Evolutionary conservation across 2,329 filamentous ascomycete genomes (phyloP), one percentile per base, ranked within the genome.

Genomic region (Elsinoe perseae): DNA sequence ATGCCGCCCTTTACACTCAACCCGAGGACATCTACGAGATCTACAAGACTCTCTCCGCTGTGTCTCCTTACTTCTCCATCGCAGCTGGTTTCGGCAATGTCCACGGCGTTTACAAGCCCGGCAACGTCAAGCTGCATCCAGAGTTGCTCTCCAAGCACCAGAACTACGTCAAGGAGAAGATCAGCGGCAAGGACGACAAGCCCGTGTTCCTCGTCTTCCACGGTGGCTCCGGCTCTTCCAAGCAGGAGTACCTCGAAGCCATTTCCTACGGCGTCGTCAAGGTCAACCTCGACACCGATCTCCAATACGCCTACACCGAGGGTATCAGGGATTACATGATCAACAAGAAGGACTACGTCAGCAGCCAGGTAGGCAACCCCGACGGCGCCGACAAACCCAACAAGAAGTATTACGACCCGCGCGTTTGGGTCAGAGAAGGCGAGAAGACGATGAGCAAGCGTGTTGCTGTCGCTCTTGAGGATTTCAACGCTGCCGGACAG

Each of bases 171-270:
- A 83, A 89, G 75, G 83, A 92, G 75, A 82, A 95, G 79, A 83
- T 85, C 63, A 74, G 75, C 64, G 76, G 81, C 67, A 77, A 80
- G 66, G 82, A 87, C 52, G 81, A 87, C 70, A 96, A 96, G 86
- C 93, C 93, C 65, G 88, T 97, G 70, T 97, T 91, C 84, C 89
- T 98, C 69, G 93, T 98, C 73, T 98, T 98, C 87, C 93, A 98
- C 82, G 93, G 93, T 69, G 93, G 93, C 68, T 95, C 89, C 62
- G 93, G 93, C 65, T 95, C 88, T 63, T 80, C 81, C 72, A 95
- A 95, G 80, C 75, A 89, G 66, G 93, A 98, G 78, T 98, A 87
- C 82, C 80, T 79, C 62, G 83, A 89, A 66, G 92, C 91, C 70
- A 96, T 96, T 75, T 77, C 78, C 71, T 87, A 92, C 75, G 93